phyloP scores from a whole-genome alignment of 495 filamentous ascomycete species.

The Zalerion maritima region DNA sequence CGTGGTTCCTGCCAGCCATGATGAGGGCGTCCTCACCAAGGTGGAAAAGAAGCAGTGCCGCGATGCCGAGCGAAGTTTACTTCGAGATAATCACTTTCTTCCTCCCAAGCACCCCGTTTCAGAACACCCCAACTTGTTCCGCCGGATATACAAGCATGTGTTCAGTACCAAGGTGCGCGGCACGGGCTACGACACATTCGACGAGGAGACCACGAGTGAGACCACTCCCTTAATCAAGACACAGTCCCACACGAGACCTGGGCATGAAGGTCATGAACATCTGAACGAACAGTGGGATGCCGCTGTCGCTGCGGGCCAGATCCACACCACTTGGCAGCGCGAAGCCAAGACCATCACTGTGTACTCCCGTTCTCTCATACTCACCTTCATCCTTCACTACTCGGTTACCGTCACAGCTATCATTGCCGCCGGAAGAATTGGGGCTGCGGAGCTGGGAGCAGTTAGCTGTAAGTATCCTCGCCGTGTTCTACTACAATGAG shows the following conservation, averaged over 20 bases:
- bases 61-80: slow-evolving; percentile 56
- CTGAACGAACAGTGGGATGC: slow-evolving; percentile 59
- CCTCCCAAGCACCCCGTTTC: slow-evolving; percentile 40
- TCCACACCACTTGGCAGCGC: slow-evolving; percentile 72
- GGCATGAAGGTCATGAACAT: slow-evolving; percentile 16
- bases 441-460: slow-evolving; percentile 46
- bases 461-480: slow-evolving; percentile 31
- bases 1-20: slow-evolving; percentile 24
- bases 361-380: slow-evolving; percentile 44
- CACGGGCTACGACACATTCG: no score
- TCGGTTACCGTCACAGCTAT: slow-evolving; percentile 53
- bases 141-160: slow-evolving; percentile 21
- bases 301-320: slow-evolving; percentile 53
- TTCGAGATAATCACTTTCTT: slow-evolving; percentile 65
- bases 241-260: slow-evolving; percentile 2
- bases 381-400: slow-evolving; percentile 64
- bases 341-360: slow-evolving; percentile 51
- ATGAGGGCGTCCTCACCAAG: slow-evolving; percentile 38
- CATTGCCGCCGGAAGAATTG: slow-evolving; percentile 51
- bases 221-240: slow-evolving; percentile 27
- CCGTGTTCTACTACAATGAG: no score
- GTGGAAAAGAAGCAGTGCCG: slow-evolving; percentile 49
- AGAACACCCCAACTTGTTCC: slow-evolving; percentile 8
- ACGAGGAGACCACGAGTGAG: slow-evolving; percentile 26
- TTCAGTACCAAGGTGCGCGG: slow-evolving; percentile 30